Conservation (phyloP, 1,139 yeast species). For the Pichia sp. region DNA sequence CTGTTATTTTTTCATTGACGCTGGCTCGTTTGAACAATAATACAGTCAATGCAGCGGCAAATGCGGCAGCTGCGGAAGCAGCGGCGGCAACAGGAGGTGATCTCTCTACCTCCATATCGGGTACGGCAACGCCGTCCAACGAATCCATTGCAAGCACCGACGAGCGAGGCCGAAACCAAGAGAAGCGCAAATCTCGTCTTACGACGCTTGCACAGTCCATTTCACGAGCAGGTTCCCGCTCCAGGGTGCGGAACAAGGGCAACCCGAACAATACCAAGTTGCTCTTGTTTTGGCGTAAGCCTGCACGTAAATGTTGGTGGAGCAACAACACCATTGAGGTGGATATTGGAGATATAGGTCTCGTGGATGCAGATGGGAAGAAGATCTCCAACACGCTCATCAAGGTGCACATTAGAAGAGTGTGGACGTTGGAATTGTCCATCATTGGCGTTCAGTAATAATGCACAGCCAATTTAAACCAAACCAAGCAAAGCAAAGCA, state of each 20-base stretch:
- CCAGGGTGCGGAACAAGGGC: slow-evolving; percentile 29
- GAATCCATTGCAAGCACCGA: too few species aligned
- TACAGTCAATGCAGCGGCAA: too few species aligned
- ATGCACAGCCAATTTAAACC: too few species aligned
- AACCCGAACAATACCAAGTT: slow-evolving; percentile 59
- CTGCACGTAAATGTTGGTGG: slow-evolving; percentile 99
- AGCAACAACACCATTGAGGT: slow-evolving; percentile 57
- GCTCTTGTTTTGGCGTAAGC: slow-evolving; percentile 92
- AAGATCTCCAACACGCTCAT: slow-evolving; percentile 25
- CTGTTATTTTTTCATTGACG: slow-evolving; percentile 80
- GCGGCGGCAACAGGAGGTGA: too few species aligned
- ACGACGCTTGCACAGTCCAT: slow-evolving; percentile 38
- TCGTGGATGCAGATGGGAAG: slow-evolving; percentile 20
- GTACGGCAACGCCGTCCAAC: too few species aligned
- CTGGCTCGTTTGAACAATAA: slow-evolving; percentile 56
- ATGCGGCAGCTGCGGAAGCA: too few species aligned
- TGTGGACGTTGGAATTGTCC: slow-evolving; percentile 77
- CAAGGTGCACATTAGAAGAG: slow-evolving; percentile 68
- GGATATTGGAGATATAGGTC: slow-evolving; percentile 31
- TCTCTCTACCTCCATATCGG: too few species aligned
- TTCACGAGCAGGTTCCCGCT: slow-evolving; percentile 45
- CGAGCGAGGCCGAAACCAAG: slow-evolving; percentile 12
- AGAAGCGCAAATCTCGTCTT: slow-evolving; percentile 29
- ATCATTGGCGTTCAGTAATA: slow-evolving; percentile 51
- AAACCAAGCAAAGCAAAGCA: too few species aligned